phyloP scores from a whole-genome alignment of 129 eudicot species.

The Flaveria bidentis region DNA sequence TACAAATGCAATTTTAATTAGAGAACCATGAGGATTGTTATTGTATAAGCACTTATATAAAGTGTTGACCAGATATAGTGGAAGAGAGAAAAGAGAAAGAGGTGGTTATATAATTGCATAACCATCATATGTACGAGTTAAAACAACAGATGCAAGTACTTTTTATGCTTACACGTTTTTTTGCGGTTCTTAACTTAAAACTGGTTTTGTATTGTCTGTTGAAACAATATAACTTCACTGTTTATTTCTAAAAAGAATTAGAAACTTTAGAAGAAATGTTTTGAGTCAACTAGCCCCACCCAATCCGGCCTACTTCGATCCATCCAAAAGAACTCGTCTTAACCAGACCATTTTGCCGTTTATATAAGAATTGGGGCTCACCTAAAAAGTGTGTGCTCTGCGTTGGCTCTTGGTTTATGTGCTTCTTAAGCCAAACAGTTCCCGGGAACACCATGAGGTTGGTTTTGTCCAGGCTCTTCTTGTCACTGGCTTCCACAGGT shows the following conservation, averaged over 20 bases:
- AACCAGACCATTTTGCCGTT: not conserved
- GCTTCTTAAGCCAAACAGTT: slow-evolving; percentile 81
- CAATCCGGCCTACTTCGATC: not conserved
- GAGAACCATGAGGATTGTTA: not conserved
- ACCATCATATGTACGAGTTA: too few species aligned
- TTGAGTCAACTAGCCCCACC: not conserved
- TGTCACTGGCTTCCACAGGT: slow-evolving; percentile 72
- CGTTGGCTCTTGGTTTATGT: slow-evolving; percentile 50
- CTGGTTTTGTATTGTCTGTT: not conserved
- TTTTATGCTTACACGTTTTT: too few species aligned
- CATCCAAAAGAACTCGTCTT: not conserved
- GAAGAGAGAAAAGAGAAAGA: not conserved
- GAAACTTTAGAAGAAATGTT: not conserved
- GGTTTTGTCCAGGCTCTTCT: slow-evolving; percentile 46
- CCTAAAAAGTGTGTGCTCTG: slow-evolving; percentile 25
- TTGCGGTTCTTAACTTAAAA: not conserved
- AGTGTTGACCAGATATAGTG: not conserved
- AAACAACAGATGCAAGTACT: not conserved
- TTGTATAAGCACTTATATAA: not conserved
- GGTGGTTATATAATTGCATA: not conserved
- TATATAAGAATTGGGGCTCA: slow-evolving; percentile 5
- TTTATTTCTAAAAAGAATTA: not conserved
- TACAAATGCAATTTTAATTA: not conserved
- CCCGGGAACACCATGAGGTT: slow-evolving; percentile 95
- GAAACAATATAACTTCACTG: not conserved